Evolutionary conservation across 331 rosid species (phyloP).

Genomic region (Rosa hybrid): DNA sequence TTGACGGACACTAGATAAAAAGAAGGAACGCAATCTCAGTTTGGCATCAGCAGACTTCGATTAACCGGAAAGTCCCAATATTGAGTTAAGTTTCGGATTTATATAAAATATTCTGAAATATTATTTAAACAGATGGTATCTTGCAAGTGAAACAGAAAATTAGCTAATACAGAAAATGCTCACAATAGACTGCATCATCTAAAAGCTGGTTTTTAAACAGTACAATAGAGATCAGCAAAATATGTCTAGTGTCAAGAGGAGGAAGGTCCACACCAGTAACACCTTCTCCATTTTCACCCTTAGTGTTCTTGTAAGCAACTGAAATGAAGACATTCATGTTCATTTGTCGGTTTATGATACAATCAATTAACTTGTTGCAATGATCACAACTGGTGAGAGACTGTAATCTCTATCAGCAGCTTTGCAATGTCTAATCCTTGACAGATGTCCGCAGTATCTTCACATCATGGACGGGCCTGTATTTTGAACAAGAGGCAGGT

Average conservation of each 20-base stretch:
- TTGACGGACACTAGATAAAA: no score
- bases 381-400: neutral
- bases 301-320: neutral
- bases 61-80: no score
- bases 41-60: no score
- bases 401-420: neutral
- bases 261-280: neutral
- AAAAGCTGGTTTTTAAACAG: neutral
- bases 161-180: neutral
- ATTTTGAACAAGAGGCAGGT: slow-evolving; percentile 15
- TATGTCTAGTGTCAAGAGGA: neutral
- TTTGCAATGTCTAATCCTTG: slow-evolving; percentile 55
- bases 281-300: neutral
- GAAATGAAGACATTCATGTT: neutral
- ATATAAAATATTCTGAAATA: no score
- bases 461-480: slow-evolving; percentile 96
- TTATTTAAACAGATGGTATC: neutral
- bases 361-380: slow-evolving; percentile 8
- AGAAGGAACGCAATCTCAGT: no score
- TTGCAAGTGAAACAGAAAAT: neutral
- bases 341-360: neutral
- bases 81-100: no score
- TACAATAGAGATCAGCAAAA: neutral
- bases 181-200: neutral
- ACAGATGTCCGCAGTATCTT: slow-evolving; percentile 79